Base-by-base conservation (phyloP, 2,329 filamentous ascomycete species). In the Aspergillus fructus region DNA sequence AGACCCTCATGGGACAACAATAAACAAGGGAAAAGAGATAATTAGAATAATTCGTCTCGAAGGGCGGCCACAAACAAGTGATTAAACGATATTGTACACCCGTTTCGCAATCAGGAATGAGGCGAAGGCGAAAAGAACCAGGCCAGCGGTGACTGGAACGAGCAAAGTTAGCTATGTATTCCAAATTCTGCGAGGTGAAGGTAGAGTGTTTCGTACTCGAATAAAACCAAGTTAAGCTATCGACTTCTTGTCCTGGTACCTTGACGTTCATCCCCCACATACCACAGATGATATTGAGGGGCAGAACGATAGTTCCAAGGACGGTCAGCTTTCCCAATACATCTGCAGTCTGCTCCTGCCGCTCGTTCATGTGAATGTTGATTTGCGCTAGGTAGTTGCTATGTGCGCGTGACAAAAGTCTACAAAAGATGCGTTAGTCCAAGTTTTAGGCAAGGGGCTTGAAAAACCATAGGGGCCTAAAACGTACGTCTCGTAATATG, bases 231-330 rank as follows among this genome's bases (percentile, higher is more conserved):
- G 78, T 79, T 51, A 93, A 76, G 66, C 89, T 89, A 63, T 96
- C 91, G 58, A 87, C 79, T 46, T 93, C 89, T 74, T 97, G 93
- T 2, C 94, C 94, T 0, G 94, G 94, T 0, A 99, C 94, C 81
- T 91, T 91, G 37, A 93, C 90, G 80, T 99, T 99, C 93, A 97
- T 97, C 51, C 93, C 94, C 93, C 93, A 99, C 68, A 97, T 86
- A 65, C 94, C 94, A 2, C 94, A 97, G 68, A 99, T 93, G 71
- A 99, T 96, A 73, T 99, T 99, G 93, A 99, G 96, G 11, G 94
- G 94, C 56, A 99, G 80, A 3, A 99, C 93, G 65, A 99, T 97
- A 5, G 94, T 99, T 63, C 94, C 94, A 1, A 99, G 82, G 1
- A 99, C 94, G 0, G 94, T 97, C 59, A 99, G 83, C 74, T 94